Evolutionary conservation across 768 basidiomycete species (phyloP).

Genomic region (Russula ochroleuca): DNA sequence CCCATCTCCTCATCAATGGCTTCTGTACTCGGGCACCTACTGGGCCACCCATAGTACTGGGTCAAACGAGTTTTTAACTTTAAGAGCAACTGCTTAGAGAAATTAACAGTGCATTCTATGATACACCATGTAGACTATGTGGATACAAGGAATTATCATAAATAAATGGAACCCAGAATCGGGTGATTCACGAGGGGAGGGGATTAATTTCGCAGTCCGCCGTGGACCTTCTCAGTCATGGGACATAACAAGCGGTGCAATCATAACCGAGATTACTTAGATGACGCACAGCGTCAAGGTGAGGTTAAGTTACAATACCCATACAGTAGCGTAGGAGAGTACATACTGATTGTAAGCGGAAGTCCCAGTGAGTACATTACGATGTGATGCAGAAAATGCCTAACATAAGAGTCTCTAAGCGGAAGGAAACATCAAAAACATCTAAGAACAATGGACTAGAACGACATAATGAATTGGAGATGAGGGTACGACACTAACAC

Average conservation of each 20-base stretch:
- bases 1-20: no score
- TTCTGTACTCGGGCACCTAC: no score
- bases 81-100: no score
- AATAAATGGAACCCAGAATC: constrained; percentile 15
- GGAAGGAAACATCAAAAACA: constrained; percentile 10
- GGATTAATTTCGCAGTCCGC: constrained; percentile 17
- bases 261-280: constrained; percentile 7
- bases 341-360: constrained; percentile 5
- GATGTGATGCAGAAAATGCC: constrained; percentile 5
- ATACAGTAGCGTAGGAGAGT: constrained; percentile 22
- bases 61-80: no score
- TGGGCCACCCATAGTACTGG: no score
- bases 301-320: constrained; percentile 13
- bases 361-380: constrained; percentile 16
- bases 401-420: constrained; percentile 8
- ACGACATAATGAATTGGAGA: constrained; percentile 23
- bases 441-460: constrained; percentile 15
- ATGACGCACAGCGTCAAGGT: constrained; percentile 18
- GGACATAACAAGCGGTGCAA: constrained; percentile 10
- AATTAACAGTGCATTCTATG: no score
- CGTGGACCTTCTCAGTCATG: constrained; percentile 4
- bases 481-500: constrained; percentile 24
- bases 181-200: neutral
- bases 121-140: no score
- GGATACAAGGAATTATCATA: no score